Evolutionary conservation across 2,329 filamentous ascomycete genomes (phyloP).

Genomic region (Ceratocystiopsis sp.): DNA sequence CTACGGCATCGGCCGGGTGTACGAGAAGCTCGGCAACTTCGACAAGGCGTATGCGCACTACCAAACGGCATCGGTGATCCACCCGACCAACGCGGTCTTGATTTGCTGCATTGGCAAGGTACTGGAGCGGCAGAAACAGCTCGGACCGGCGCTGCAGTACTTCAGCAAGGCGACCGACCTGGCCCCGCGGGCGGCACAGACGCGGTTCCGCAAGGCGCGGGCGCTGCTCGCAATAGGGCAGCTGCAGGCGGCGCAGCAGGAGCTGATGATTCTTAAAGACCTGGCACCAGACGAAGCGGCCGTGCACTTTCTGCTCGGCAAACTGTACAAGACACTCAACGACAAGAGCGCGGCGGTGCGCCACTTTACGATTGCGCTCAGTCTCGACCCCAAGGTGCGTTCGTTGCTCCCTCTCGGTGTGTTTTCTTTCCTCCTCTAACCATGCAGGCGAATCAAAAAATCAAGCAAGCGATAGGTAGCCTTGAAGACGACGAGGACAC

Average conservation of each 20-base stretch:
- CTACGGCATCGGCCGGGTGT: constrained; percentile 73
- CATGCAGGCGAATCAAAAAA: constrained; percentile 66
- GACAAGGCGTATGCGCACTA: constrained; percentile 88
- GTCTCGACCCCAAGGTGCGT: constrained; percentile 86
- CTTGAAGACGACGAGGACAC: constrained; percentile 67
- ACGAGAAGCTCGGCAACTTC: constrained; percentile 78
- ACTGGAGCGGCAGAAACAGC: constrained; percentile 75
- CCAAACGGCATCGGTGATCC: constrained; percentile 71
- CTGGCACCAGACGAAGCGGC: constrained; percentile 88
- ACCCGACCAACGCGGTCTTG: constrained; percentile 82
- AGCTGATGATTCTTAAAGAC: constrained; percentile 78
- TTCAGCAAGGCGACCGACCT: constrained; percentile 72
- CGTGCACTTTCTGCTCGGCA: constrained; percentile 86
- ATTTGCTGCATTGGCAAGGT: constrained; percentile 86
- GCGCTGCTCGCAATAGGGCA: constrained; percentile 61
- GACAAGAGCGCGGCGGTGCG: constrained; percentile 69
- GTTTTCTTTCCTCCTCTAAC: constrained; percentile 1
- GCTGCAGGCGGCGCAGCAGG: constrained; percentile 56
- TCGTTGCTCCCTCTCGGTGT: neutral
- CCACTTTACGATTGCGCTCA: constrained; percentile 87
- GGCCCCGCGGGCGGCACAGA: constrained; percentile 64
- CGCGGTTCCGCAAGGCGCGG: constrained; percentile 84
- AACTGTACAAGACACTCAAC: constrained; percentile 57
- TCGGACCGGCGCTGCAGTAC: constrained; percentile 58
- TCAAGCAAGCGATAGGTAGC: constrained; percentile 92